Evolutionary conservation across 768 basidiomycete genomes (phyloP), one percentile per base, ranked within the genome.

Genomic region (Rhizopogon rudus): DNA sequence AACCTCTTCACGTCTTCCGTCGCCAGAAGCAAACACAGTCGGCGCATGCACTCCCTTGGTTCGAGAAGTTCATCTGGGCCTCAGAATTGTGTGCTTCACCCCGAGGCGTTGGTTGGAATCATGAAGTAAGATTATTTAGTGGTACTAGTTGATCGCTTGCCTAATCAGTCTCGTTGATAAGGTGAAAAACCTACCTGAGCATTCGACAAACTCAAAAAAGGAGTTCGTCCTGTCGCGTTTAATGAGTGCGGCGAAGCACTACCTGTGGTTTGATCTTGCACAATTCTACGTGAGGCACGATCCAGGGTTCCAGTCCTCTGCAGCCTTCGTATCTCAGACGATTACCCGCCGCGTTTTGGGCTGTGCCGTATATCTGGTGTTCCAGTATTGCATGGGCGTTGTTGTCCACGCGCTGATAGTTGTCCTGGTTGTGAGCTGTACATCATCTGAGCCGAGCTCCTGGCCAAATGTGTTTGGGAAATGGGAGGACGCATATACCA

Each of bases 381-480:
- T 45, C 29, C 7, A 45, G 31, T 54, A 54, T 28, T 35, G n/a
- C 42, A 28, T 37, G 16, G 51, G 55, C 5, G 33, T 35, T 39
- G 16, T 17, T 10, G 12, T 29, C 13, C 46, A 56, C 16, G 9
- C 35, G 20, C n/a, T 43, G 14, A 29, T 61, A 8, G 35, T 55
- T 16, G 39, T 53, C 9, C 25, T 57, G 10, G 20, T 28, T 17
- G 65, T 66, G 10, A 59, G 53, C 6, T 35, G 61, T 3, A 55
- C 48, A 3, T 37, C 56, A 4, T 66, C 67, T n/a, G 44, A 69
- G n/a, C 73, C 74, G 0, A 57, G 61, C 20, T 67, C 70, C 31
- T 80, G 77, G 76, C 74, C 75, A 1, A 62, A 63, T 22, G 37
- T 73, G 5, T 77, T 72, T 55, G 73, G 74, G 0, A 52, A 54